A percentile compares a stretch with the other conserved stretches of the same genome.
These are phyloP conservation scores for Sclerotinia glacialis DNA, from an alignment of 2,329 filamentous ascomycete genomes.

Conservation along the genomic window DNA sequence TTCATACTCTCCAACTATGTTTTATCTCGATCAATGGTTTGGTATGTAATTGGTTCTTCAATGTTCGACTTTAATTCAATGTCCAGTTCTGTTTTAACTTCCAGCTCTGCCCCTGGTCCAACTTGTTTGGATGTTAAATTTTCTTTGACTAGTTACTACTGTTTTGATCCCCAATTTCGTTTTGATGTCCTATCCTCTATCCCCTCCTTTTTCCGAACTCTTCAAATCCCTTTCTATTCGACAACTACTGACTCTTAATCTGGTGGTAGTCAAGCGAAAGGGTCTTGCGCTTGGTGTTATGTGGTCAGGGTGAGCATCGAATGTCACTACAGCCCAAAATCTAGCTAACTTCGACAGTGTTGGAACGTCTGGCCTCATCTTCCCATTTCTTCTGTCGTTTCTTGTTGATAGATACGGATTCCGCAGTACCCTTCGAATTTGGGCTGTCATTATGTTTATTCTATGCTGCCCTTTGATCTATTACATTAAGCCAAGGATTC, in stretches of 20 bases:
- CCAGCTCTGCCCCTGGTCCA: too few species aligned
- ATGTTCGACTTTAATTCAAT: neutral
- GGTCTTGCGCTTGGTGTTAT: constrained; percentile 51
- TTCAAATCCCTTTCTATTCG: too few species aligned
- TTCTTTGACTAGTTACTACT: neutral
- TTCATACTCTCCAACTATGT: constrained; percentile 43
- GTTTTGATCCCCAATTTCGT: neutral
- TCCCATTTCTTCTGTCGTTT: constrained; percentile 43
- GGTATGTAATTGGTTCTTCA: neutral
- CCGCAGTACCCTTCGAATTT: constrained; percentile 42
- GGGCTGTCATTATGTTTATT: constrained; percentile 42
- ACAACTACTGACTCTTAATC: neutral
- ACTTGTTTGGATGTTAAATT: neutral
- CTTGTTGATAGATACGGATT: constrained; percentile 45
- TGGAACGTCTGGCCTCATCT: constrained; percentile 31
- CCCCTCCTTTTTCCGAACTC: neutral
- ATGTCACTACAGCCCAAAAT: neutral
- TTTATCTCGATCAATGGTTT: constrained; percentile 51
- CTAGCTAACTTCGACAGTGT: constrained; percentile 15
- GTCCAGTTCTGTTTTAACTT: neutral
- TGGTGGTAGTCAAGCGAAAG: constrained; percentile 40
- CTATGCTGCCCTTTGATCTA: constrained; percentile 49
- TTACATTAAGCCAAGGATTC: constrained; percentile 56
- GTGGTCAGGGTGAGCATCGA: constrained; percentile 39
- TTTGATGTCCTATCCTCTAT: neutral